These are phyloP conservation scores for Fusarium virguliforme DNA, from an alignment of 2,329 filamentous ascomycete genomes.

Conservation along the genomic window DNA sequence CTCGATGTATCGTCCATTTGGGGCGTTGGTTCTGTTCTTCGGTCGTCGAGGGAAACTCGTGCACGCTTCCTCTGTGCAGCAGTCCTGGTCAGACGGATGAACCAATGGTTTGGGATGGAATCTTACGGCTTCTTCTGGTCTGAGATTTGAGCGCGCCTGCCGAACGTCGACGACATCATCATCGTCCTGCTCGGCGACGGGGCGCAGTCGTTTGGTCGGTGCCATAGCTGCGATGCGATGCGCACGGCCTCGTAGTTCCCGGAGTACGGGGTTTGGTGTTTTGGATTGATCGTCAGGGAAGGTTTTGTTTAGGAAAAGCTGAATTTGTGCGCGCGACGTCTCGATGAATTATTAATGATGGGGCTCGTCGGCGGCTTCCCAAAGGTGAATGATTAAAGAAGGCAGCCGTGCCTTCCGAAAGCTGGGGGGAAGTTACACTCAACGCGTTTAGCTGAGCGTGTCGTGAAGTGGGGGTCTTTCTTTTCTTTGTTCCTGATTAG, in stretches of 20 bases:
- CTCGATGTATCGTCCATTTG: slow-evolving; percentile 46
- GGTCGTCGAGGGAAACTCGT: slow-evolving; percentile 53
- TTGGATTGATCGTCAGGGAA: slow-evolving; percentile 1
- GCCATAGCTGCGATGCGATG: slow-evolving; percentile 47
- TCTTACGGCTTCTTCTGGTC: slow-evolving; percentile 59
- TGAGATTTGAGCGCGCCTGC: slow-evolving; percentile 61
- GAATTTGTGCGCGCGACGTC: not conserved
- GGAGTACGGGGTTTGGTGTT: not conserved
- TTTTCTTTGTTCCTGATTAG: slow-evolving; percentile 19
- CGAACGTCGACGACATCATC: slow-evolving; percentile 57
- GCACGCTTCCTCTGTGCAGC: slow-evolving; percentile 54
- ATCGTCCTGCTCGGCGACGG: slow-evolving; percentile 55
- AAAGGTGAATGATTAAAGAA: slow-evolving; percentile 15
- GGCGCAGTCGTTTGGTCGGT: slow-evolving; percentile 62
- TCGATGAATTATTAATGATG: not conserved
- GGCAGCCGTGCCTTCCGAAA: slow-evolving; percentile 5
- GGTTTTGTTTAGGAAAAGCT: not conserved
- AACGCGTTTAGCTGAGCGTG: slow-evolving; percentile 45
- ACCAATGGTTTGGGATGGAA: slow-evolving; percentile 16
- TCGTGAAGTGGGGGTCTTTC: slow-evolving; percentile 22
- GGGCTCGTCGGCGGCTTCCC: slow-evolving; percentile 2
- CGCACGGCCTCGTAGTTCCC: slow-evolving; percentile 29
- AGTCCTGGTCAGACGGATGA: slow-evolving; percentile 15
- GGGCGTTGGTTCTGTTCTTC: slow-evolving; percentile 33
- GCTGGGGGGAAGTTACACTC: slow-evolving; percentile 35